Conservation (phyloP, 257 asterid genomes). For the Striga asiatica region DNA sequence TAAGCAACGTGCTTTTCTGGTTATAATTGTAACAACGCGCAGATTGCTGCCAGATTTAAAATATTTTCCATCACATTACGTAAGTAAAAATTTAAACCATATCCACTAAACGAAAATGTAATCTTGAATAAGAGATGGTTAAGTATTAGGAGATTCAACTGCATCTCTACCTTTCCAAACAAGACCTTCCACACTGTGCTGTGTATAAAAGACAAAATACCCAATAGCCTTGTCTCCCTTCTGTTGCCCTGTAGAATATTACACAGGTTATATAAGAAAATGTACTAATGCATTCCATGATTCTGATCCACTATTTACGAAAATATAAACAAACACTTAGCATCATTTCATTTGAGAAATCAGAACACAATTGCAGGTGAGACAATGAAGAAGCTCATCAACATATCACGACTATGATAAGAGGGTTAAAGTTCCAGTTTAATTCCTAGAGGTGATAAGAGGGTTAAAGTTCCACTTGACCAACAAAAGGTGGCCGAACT, state of each 20-base stretch:
- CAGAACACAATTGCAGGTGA: background rate
- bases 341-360: background rate
- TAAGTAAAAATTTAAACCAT: background rate
- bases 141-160: background rate
- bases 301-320: background rate
- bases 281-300: background rate
- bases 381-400: background rate
- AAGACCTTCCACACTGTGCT: slow-evolving; percentile 86
- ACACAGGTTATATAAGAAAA: background rate
- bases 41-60: background rate
- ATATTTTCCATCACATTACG: background rate
- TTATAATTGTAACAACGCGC: background rate
- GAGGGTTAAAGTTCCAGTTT: background rate
- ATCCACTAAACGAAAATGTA: background rate
- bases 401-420: background rate
- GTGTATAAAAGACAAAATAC: slow-evolving; percentile 71
- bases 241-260: slow-evolving; percentile 58
- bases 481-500: too few species aligned
- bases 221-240: slow-evolving; percentile 68
- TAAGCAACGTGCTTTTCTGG: too few species aligned
- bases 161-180: slow-evolving; percentile 54
- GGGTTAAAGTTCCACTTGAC: too few species aligned
- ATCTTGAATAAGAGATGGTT: background rate
- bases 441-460: too few species aligned
- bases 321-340: background rate